Evolutionary conservation across 176 grass and related monocot genomes (phyloP), one percentile per base, ranked within the genome.

Genomic region (Lolium multiflorum): DNA sequence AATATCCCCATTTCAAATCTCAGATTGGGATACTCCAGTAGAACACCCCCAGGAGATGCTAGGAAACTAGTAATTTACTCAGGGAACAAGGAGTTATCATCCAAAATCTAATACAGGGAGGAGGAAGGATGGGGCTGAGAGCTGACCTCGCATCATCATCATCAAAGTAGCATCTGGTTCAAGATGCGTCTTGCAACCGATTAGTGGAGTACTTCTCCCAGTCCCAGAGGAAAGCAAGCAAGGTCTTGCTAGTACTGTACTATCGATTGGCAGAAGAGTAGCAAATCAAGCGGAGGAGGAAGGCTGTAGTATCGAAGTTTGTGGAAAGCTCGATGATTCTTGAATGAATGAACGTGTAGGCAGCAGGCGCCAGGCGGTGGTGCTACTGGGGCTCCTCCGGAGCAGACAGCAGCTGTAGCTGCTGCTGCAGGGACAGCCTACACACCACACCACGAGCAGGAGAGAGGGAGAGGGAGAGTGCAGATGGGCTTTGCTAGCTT

Each of bases 311-410:
- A 52, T 67, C 50, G 43, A 63, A 71, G 79, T 87, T 65, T 83
- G 74, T 66, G 73, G 80, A 66, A 87, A 90, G 74, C 65, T 41
- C 75, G 47, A 83, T 79, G 84, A 83, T 87, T 74, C 84, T 79
- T 90, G 65, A 72, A 87, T 31, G 73, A 79, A 74, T 61, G 57
- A n/a, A 20, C 5, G 1, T 3, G 62, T 65, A 65, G 62, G 62
- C 14, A 11, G 61, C 22, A 65, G 62, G 41, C 41, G 7, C 24
- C 22, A 65, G 62, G 41, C 41, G 7, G 41, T 43, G 41, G 41
- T 43, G 41, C 41, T 43, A 43, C 41, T 43, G 41, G 41, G 41
- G 78, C 78, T 85, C 48, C 63, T 35, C 26, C 52, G 15, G 14
- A 52, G 13, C 57, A 69, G 28, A 61, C 83, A 85, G 48, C 80